Evolutionary conservation across 1,284 basidiomycete genomes (phyloP), one percentile per base, ranked within the genome.

Genomic region (Marasmius sp.): DNA sequence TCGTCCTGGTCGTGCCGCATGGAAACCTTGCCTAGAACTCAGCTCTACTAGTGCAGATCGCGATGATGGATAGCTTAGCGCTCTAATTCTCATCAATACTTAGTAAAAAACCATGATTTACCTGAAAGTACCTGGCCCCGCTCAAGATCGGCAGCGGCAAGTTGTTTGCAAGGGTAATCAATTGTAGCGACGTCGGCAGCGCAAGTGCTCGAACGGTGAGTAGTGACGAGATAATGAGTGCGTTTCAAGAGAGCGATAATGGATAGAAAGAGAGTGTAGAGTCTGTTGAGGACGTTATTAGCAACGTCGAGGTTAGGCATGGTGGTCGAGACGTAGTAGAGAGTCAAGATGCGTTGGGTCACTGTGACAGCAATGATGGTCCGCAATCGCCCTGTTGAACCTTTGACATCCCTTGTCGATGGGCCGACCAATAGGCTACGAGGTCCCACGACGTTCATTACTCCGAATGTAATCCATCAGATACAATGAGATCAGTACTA

Each of bases 91-190:
- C 27, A 27, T 27, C 27, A 27, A 27, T 27, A 27, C 27, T 27
- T 27, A 27, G 27, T 27, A 27, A 27, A 27, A 27, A 27, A 5
- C 27, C 8, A n/a, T 47, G 20, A 47, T 8, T 47, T 47, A 47
- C 45, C 37, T 37, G 52, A 36, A 54, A 18, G 20, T 18, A 14
- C 34, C 37, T 54, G 34, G n/a, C 52, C 52, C 33, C 33, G 52
- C 38, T 54, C 52, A 12, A 54, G 52, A 54, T 54, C 52, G n/a
- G 20, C 45, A 47, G 45, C 45, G 45, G 45, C n/a, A 47, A 47
- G 45, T 12, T 27, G 41, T 43, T 6, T 43, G 41, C 41, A n/a
- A 47, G 45, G 45, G 16, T 20, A 2, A 47, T 47, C 45, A 47
- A 47, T 54, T 36, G 20, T 16, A n/a, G 34, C n/a, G n/a, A 37